These are phyloP conservation scores for Tagetes patula DNA, from an alignment of 129 eudicot species.

Conservation along the genomic window DNA sequence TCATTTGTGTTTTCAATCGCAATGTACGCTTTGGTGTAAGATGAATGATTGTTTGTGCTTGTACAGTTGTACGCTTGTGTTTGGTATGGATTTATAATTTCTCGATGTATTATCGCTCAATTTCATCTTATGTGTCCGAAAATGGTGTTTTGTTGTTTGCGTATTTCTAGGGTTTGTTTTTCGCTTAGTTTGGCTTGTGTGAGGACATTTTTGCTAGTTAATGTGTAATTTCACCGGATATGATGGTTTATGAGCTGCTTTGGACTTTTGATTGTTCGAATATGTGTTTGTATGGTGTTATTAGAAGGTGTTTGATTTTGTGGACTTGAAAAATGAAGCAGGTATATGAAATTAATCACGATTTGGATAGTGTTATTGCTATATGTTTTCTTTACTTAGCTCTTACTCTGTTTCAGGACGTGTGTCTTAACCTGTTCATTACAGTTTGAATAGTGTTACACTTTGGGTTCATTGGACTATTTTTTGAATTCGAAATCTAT, in stretches of 20 bases:
- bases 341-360: background rate
- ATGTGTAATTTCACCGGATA: background rate
- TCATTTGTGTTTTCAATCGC: constrained; percentile 1
- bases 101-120: constrained; percentile 8
- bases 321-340: background rate
- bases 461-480: background rate
- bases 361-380: background rate
- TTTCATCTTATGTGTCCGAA: background rate
- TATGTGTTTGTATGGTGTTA: background rate
- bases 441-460: background rate
- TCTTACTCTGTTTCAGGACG: background rate
- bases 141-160: background rate
- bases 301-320: constrained; percentile 12
- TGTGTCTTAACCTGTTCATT: background rate
- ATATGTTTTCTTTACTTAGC: background rate
- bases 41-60: constrained; percentile 7
- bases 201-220: background rate
- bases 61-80: background rate
- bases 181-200: background rate
- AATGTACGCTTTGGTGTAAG: background rate
- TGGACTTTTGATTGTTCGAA: background rate
- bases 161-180: constrained; percentile 4
- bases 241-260: background rate
- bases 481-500: background rate
- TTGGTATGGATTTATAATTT: background rate